A percentile compares a stretch with the other conserved stretches of the same genome.
Conservation (phyloP, 257 asterid genomes). For the Solanum bulbocastanum region DNA sequence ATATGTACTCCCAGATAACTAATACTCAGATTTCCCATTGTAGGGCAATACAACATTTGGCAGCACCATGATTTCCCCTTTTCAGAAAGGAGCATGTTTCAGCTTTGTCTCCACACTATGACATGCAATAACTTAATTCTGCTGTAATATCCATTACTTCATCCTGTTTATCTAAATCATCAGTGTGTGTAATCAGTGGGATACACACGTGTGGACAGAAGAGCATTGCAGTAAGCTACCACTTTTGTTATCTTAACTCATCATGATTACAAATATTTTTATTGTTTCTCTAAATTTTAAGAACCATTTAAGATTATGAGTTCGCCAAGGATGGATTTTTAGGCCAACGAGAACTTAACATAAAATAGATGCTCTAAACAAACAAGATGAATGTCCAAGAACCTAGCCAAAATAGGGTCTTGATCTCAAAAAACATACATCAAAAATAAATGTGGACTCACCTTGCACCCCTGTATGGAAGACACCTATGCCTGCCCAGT, state of each 20-base stretch:
- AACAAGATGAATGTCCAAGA: neutral
- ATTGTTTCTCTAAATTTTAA: neutral
- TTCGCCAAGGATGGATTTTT: neutral
- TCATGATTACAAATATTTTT: neutral
- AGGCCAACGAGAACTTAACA: neutral
- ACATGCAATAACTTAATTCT: neutral
- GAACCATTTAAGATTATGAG: neutral
- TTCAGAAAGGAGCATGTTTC: neutral
- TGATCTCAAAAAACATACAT: neutral
- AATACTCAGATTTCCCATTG: neutral
- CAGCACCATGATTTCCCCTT: neutral
- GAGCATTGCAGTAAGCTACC: neutral
- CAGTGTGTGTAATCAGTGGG: neutral
- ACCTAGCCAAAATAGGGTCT: neutral
- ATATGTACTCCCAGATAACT: neutral
- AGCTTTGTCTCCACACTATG: neutral
- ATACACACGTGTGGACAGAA: neutral
- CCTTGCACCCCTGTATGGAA: constrained; percentile 96
- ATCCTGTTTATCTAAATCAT: neutral
- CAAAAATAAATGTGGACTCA: constrained; percentile 7
- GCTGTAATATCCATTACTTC: neutral
- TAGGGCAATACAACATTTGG: neutral
- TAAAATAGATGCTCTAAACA: neutral
- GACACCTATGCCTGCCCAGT: constrained; percentile 87
- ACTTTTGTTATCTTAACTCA: neutral